A percentile compares a stretch with the other conserved stretches of the same genome.
phyloP scores from a whole-genome alignment of 2,329 filamentous ascomycete genomes.

The Colletotrichum shisoi region DNA sequence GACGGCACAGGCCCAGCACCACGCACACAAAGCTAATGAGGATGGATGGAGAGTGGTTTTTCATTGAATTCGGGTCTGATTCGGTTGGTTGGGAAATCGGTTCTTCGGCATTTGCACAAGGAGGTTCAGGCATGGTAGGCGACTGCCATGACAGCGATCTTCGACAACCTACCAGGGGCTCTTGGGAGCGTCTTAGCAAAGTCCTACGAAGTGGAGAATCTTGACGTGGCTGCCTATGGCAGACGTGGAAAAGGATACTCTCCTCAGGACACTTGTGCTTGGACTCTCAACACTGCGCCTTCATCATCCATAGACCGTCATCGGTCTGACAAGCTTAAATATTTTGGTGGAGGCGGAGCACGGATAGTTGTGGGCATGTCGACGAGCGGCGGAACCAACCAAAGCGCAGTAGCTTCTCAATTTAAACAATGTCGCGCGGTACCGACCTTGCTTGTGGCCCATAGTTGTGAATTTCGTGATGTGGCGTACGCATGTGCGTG shows the following conservation, averaged over 20 bases:
- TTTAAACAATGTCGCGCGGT: constrained; percentile 29
- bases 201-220: background rate
- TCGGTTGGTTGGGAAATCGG: constrained; percentile 30
- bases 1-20: background rate
- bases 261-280: constrained; percentile 10
- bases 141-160: background rate
- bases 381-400: constrained; percentile 18
- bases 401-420: constrained; percentile 37
- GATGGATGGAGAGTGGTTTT: constrained; percentile 10
- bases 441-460: background rate
- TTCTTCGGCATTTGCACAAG: constrained; percentile 15
- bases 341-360: constrained; percentile 37
- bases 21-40: constrained; percentile 21
- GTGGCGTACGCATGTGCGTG: background rate
- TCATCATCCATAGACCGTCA: constrained; percentile 15
- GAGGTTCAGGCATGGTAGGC: background rate
- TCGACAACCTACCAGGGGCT: constrained; percentile 19
- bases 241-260: background rate
- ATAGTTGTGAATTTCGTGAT: background rate
- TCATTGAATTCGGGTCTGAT: constrained; percentile 25
- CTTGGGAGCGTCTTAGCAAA: constrained; percentile 14
- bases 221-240: background rate
- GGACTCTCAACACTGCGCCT: constrained; percentile 36
- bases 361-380: constrained; percentile 25
- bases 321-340: constrained; percentile 20